Percentiles rank a stretch among this genome's conserved stretches.
Evolutionary conservation across 2,329 filamentous ascomycete species (phyloP).

Genomic region (Sporothrix luriei): DNA sequence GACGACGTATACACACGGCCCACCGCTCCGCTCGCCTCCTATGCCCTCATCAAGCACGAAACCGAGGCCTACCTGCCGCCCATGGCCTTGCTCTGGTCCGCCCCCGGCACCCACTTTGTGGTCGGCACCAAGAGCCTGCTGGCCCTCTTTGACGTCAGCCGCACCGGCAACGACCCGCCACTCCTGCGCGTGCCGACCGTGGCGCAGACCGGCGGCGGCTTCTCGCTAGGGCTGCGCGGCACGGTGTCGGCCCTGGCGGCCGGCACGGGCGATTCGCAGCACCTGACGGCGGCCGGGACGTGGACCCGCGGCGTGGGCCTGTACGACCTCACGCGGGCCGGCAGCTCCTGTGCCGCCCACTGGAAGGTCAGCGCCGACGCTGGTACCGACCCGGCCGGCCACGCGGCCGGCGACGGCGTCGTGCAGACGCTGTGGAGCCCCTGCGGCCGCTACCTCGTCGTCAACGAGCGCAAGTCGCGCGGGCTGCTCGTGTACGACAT

Average conservation of each 20-base stretch:
- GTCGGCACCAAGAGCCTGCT: slow-evolving; percentile 62
- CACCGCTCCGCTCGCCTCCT: slow-evolving; percentile 46
- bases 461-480: slow-evolving; percentile 60
- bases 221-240: slow-evolving; percentile 66
- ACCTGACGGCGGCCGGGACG: slow-evolving; percentile 62
- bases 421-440: slow-evolving; percentile 63
- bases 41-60: slow-evolving; percentile 60
- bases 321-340: slow-evolving; percentile 61
- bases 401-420: slow-evolving; percentile 59
- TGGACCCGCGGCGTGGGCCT: slow-evolving; percentile 65
- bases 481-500: slow-evolving; percentile 66
- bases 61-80: slow-evolving; percentile 65
- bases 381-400: too few species aligned
- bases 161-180: slow-evolving; percentile 55
- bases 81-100: slow-evolving; percentile 59
- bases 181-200: slow-evolving; percentile 58
- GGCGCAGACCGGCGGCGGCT: slow-evolving; percentile 60
- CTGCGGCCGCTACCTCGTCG: slow-evolving; percentile 64
- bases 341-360: slow-evolving; percentile 58
- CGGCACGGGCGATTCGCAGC: slow-evolving; percentile 40
- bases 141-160: slow-evolving; percentile 61
- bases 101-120: slow-evolving; percentile 61
- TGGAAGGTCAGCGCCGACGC: slow-evolving; percentile 62
- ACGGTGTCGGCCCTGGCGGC: slow-evolving; percentile 56
- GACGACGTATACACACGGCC: neutral